phyloP scores from a whole-genome alignment of 495 filamentous ascomycete genomes.

The Trichoderma asperelloides region DNA sequence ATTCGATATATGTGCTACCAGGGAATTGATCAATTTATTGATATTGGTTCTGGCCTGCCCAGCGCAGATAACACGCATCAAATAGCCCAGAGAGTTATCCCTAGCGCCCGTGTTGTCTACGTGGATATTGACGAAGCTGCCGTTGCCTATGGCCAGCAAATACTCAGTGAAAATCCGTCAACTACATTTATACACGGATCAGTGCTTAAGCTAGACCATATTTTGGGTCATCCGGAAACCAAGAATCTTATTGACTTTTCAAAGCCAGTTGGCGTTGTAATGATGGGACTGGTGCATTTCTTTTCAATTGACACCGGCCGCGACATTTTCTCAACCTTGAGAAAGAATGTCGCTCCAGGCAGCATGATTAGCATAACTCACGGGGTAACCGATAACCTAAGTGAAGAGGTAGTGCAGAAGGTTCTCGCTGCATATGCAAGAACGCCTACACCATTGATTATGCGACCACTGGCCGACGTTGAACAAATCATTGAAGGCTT shows the following conservation, averaged over 20 bases:
- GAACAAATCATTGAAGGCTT: not conserved
- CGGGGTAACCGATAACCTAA: not conserved
- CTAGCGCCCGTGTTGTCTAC: not conserved
- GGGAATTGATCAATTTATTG: not conserved
- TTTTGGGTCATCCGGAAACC: not conserved
- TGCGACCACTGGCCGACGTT: not conserved
- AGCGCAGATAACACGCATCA: constrained; percentile 3
- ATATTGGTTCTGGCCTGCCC: not conserved
- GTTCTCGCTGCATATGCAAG: not conserved
- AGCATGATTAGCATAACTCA: not conserved
- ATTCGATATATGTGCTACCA: constrained; percentile 1
- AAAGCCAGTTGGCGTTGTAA: not conserved
- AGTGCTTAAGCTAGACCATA: not conserved
- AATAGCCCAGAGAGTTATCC: not conserved
- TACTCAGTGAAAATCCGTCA: not conserved
- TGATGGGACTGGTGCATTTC: constrained; percentile 2
- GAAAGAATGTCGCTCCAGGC: not conserved
- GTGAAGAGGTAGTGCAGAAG: not conserved
- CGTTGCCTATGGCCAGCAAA: not conserved
- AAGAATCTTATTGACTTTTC: not conserved
- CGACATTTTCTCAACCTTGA: not conserved
- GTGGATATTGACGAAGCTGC: not conserved
- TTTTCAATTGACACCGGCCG: not conserved
- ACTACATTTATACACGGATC: not conserved
- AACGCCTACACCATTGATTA: not conserved